Percentiles rank a stretch among this genome's conserved stretches.
Evolutionary conservation across 106 monocot genomes (phyloP).

Genomic region (Allium sativum): DNA sequence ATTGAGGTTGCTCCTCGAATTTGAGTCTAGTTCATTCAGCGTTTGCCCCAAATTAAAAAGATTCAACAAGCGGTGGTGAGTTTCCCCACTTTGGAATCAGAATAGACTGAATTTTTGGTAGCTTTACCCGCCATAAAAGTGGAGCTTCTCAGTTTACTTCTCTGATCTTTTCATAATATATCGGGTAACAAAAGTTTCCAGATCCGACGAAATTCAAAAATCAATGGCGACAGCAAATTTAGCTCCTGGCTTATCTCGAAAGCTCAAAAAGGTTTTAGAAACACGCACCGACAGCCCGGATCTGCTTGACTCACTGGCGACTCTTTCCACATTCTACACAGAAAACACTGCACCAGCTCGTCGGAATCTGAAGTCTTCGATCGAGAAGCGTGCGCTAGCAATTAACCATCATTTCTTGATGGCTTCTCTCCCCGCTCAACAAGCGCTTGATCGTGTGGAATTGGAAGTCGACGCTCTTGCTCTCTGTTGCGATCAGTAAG

Average conservation of each 20-base stretch:
- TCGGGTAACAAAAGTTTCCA: too few species aligned
- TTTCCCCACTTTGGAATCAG: too few species aligned
- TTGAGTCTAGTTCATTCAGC: too few species aligned
- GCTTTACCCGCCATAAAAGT: too few species aligned
- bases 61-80: too few species aligned
- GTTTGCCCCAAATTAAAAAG: too few species aligned
- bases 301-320: constrained; percentile 61
- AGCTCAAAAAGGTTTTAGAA: constrained; percentile 94
- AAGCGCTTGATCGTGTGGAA: constrained; percentile 58
- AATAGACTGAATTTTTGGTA: too few species aligned
- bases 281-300: constrained; percentile 84
- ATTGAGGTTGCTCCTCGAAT: too few species aligned
- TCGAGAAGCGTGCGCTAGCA: constrained; percentile 63
- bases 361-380: constrained; percentile 86
- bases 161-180: too few species aligned
- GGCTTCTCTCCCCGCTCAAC: constrained; percentile 85
- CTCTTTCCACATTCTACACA: constrained; percentile 84
- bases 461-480: constrained; percentile 61
- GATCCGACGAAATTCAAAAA: too few species aligned
- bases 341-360: constrained; percentile 83
- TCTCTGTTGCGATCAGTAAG: constrained; percentile 83
- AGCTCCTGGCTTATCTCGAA: constrained; percentile 65
- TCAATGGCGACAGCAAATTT: constrained; percentile 31
- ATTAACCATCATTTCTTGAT: constrained; percentile 86
- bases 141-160: too few species aligned